Evolutionary conservation across 768 basidiomycete genomes (phyloP).

Genomic region (Agaricus blazei): DNA sequence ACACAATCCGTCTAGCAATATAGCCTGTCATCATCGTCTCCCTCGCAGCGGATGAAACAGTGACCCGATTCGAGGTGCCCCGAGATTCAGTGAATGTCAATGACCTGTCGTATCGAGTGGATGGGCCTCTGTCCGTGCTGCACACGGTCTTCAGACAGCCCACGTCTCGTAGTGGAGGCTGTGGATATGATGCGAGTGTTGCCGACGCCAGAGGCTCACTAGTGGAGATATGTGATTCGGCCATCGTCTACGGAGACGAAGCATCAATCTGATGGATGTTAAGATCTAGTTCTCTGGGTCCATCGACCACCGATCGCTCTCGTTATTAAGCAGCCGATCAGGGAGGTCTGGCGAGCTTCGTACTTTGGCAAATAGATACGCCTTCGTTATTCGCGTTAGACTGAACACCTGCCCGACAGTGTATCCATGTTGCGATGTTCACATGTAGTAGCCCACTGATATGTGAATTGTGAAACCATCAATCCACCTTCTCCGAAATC

Average conservation of each 20-base stretch:
- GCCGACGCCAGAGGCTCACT: background rate
- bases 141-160: slow-evolving; percentile 47
- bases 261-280: slow-evolving; percentile 10
- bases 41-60: slow-evolving; percentile 27
- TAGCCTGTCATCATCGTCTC: slow-evolving; percentile 8
- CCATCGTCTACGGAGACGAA: background rate
- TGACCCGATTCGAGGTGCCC: slow-evolving; percentile 24
- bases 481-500: slow-evolving; percentile 40
- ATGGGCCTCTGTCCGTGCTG: slow-evolving; percentile 37
- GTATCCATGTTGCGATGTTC: slow-evolving; percentile 28
- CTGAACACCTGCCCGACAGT: slow-evolving; percentile 51
- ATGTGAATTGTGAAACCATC: background rate
- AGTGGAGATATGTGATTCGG: background rate
- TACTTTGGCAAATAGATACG: slow-evolving; percentile 61
- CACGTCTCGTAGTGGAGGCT: slow-evolving; percentile 20
- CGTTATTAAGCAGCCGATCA: slow-evolving; percentile 57
- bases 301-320: slow-evolving; percentile 36
- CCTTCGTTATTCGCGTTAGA: slow-evolving; percentile 60
- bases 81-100: too few species aligned
- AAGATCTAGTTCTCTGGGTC: slow-evolving; percentile 12
- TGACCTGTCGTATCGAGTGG: too few species aligned
- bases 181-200: background rate
- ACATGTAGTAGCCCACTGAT: background rate
- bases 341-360: slow-evolving; percentile 54
- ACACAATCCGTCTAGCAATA: background rate